Evolutionary conservation across 75 land plant species (phyloP).

Genomic region (Pinus taeda): DNA sequence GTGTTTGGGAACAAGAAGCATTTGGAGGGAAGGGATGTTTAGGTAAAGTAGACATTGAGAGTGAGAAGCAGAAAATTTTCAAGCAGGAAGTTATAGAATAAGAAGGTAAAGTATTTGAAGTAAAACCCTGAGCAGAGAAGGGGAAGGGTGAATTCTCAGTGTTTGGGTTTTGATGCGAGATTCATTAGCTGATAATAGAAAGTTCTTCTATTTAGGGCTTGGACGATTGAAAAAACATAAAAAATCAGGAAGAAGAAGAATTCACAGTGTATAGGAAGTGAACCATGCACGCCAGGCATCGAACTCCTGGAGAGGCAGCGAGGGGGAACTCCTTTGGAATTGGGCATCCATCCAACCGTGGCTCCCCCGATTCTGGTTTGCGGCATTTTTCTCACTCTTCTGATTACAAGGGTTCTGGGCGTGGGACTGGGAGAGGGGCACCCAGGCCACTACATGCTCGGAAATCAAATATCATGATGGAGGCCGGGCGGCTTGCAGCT

Average conservation of each 20-base stretch:
- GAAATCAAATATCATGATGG: slow-evolving; percentile 33
- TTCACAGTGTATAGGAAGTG: not conserved
- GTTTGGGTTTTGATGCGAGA: not conserved
- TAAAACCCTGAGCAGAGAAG: not conserved
- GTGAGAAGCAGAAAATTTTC: not conserved
- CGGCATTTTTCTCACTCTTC: slow-evolving; percentile 24
- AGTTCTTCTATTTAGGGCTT: not conserved
- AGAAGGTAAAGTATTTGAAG: too few species aligned
- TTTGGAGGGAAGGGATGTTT: too few species aligned
- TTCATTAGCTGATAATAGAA: not conserved
- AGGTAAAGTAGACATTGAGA: too few species aligned
- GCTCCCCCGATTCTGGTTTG: slow-evolving; percentile 28
- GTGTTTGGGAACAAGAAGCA: too few species aligned
- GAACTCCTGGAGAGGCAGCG: slow-evolving; percentile 27
- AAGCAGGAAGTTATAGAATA: not conserved
- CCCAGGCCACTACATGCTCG: slow-evolving; percentile 4
- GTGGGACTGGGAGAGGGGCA: slow-evolving; percentile 23
- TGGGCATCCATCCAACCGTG: slow-evolving; percentile 13
- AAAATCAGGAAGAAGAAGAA: not conserved
- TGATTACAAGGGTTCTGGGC: slow-evolving; percentile 28
- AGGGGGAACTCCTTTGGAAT: slow-evolving; percentile 31
- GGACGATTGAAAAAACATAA: not conserved
- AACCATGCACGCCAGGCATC: slow-evolving; percentile 38
- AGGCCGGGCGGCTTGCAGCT: slow-evolving; percentile 67
- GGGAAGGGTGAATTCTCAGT: not conserved